Evolutionary conservation across 768 basidiomycete genomes (phyloP).

Genomic region (Suillus bovinus): DNA sequence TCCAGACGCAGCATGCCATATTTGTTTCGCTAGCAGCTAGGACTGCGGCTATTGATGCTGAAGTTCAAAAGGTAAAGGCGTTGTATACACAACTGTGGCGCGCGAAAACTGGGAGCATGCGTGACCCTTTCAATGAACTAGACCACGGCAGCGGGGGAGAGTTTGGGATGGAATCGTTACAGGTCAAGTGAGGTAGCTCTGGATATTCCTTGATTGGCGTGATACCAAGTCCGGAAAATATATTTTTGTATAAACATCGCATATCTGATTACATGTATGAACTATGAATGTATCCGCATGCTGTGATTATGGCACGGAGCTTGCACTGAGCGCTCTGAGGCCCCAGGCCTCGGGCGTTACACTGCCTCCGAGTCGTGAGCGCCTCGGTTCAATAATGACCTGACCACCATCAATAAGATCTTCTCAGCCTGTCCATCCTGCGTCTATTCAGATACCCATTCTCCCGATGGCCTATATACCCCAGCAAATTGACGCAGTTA

Average conservation of each 20-base stretch:
- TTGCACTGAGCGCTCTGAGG: not conserved
- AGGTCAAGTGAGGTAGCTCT: conserved; percentile 16
- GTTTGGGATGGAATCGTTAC: conserved; percentile 42
- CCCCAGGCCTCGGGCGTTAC: no score
- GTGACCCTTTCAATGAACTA: conserved; percentile 74
- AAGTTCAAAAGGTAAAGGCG: conserved; percentile 74
- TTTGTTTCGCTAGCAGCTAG: conserved; percentile 78
- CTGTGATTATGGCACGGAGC: not conserved
- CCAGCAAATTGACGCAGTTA: conserved; percentile 33
- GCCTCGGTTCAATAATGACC: not conserved
- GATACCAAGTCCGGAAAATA: not conserved
- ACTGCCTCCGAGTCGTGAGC: not conserved
- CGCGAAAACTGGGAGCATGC: conserved; percentile 74
- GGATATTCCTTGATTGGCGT: not conserved
- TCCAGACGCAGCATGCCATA: conserved; percentile 77
- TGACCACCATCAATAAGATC: not conserved
- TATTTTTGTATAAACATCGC: not conserved
- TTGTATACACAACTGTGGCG: conserved; percentile 81
- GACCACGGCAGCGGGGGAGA: conserved; percentile 42
- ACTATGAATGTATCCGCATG: not conserved
- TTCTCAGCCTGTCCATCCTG: not conserved
- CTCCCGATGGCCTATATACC: conserved; percentile 20
- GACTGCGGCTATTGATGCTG: conserved; percentile 71
- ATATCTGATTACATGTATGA: not conserved
- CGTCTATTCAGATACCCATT: not conserved